Evolutionary conservation across 2,329 filamentous ascomycete genomes (phyloP).

Genomic region (Pleomassaria siparia): DNA sequence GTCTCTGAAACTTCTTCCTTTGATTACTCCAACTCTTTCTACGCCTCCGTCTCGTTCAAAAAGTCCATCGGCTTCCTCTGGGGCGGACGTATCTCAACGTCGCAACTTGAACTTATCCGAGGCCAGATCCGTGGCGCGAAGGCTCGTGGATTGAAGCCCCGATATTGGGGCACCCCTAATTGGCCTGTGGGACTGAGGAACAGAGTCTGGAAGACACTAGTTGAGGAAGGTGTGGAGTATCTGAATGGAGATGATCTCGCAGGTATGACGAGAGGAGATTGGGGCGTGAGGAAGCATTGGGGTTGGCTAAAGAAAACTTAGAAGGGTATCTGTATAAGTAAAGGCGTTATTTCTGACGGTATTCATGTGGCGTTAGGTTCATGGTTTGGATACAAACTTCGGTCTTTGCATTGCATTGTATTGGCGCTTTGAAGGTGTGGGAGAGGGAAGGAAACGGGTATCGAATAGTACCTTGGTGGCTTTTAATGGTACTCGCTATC

Average conservation of each 20-base stretch:
- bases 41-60: conserved; percentile 63
- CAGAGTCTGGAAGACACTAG: conserved; percentile 56
- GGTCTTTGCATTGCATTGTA: background rate
- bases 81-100: conserved; percentile 50
- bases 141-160: conserved; percentile 53
- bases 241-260: conserved; percentile 61
- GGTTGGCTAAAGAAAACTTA: conserved; percentile 18
- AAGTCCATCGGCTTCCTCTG: conserved; percentile 54
- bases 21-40: conserved; percentile 62
- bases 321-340: background rate
- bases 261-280: conserved; percentile 51
- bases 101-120: conserved; percentile 51
- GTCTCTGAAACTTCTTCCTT: conserved; percentile 40
- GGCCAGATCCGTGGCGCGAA: conserved; percentile 57
- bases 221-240: conserved; percentile 57
- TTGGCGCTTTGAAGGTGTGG: background rate
- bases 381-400: background rate
- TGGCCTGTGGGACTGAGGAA: conserved; percentile 59
- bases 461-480: no score
- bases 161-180: conserved; percentile 59
- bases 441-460: background rate
- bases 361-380: background rate
- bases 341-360: background rate
- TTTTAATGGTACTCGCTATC: no score
- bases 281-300: conserved; percentile 41